phyloP scores from a whole-genome alignment of 768 basidiomycete genomes.

The Serpula lacrymans region DNA sequence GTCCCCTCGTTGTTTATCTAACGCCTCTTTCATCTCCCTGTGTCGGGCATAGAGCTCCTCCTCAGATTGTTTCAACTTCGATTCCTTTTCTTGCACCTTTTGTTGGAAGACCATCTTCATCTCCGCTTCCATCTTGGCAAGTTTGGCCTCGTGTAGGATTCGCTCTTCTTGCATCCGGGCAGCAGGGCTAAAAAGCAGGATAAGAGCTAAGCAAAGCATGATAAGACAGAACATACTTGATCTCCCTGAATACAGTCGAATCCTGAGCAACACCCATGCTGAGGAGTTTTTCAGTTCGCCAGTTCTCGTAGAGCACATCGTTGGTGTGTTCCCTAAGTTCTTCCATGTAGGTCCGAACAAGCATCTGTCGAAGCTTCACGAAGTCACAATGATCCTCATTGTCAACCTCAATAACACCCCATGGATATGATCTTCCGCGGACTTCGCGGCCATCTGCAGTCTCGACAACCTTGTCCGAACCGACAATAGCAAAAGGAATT shows the following conservation, averaged over 20 bases:
- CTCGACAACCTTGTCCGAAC: constrained; percentile 79
- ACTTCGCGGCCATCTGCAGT: constrained; percentile 89
- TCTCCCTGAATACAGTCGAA: constrained; percentile 96
- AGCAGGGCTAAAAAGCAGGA: constrained; percentile 65
- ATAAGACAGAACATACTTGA: constrained; percentile 69
- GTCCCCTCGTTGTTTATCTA: constrained; percentile 94
- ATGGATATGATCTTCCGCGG: constrained; percentile 94
- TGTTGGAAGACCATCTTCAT: constrained; percentile 99
- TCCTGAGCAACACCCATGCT: constrained; percentile 99
- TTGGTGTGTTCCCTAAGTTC: constrained; percentile 97
- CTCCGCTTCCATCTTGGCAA: constrained; percentile 99
- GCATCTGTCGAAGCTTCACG: constrained; percentile 99
- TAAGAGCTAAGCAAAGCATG: constrained; percentile 11
- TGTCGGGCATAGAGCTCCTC: constrained; percentile 98
- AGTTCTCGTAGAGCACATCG: constrained; percentile 95
- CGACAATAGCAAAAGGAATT: constrained; percentile 98
- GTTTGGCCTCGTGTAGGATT: constrained; percentile 92
- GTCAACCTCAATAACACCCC: constrained; percentile 99
- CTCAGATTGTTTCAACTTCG: constrained; percentile 98
- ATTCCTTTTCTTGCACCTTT: constrained; percentile 99
- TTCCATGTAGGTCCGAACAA: constrained; percentile 99
- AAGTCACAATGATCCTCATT: constrained; percentile 99
- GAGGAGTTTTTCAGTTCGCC: constrained; percentile 93
- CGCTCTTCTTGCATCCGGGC: constrained; percentile 96
- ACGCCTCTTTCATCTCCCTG: constrained; percentile 99